Evolutionary conservation across 352 stramenopile genomes (phyloP).

Genomic region (Phytophthora agathidicida): DNA sequence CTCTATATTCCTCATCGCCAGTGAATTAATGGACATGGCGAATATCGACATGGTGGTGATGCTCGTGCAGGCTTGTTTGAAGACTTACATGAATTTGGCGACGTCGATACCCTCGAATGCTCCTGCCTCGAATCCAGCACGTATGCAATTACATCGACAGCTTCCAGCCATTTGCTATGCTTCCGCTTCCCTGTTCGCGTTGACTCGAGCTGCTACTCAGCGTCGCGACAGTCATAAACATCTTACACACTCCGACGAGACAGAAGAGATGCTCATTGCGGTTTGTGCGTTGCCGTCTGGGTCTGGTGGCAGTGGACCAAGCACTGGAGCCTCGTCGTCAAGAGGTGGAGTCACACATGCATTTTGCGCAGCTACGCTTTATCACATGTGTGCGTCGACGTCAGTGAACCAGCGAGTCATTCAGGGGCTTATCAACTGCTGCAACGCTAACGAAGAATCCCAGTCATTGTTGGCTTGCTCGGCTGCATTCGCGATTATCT

Average conservation of each 20-base stretch:
- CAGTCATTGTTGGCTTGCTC: constrained; percentile 74
- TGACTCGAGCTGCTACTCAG: constrained; percentile 60
- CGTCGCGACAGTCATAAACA: constrained; percentile 55
- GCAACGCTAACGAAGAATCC: constrained; percentile 75
- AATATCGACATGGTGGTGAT: constrained; percentile 70
- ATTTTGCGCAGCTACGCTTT: constrained; percentile 78
- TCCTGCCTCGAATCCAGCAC: constrained; percentile 7
- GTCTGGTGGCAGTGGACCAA: neutral
- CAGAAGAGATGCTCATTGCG: constrained; percentile 50
- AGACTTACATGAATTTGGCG: constrained; percentile 21
- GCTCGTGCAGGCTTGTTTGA: constrained; percentile 57
- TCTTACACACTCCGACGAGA: constrained; percentile 48
- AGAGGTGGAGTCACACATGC: constrained; percentile 50
- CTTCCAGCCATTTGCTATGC: constrained; percentile 55
- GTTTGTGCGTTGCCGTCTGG: constrained; percentile 48
- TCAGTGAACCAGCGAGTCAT: constrained; percentile 56
- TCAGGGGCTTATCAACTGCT: constrained; percentile 68
- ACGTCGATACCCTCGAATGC: neutral
- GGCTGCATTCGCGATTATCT: constrained; percentile 81
- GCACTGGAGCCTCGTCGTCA: neutral
- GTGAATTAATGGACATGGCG: constrained; percentile 56
- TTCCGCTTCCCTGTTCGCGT: constrained; percentile 53
- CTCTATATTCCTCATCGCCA: constrained; percentile 68
- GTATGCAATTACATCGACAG: constrained; percentile 35
- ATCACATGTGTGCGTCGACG: constrained; percentile 71